Evolutionary conservation across 2,329 filamentous ascomycete species (phyloP), one percentile per base, ranked within the genome.

Genomic region (Hirsutella thompsonii): DNA sequence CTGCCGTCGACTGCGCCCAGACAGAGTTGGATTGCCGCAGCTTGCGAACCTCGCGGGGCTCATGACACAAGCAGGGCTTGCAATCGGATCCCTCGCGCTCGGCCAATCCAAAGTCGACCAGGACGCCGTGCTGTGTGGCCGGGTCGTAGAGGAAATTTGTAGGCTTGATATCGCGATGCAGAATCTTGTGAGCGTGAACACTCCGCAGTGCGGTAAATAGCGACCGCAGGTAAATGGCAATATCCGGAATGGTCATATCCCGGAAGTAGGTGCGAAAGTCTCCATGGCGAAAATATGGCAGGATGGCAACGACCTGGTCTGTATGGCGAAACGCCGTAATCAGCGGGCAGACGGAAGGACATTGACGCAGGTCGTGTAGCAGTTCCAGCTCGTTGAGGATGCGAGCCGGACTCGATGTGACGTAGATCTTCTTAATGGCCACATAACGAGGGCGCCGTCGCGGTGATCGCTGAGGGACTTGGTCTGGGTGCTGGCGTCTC

Each of bases 401-500:
- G 36, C 92, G 84, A 21, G 81, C 73, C 0, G 92, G 92, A 50
- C 88, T 95, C 47, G 89, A 95, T 1, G 93, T 98, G 48, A 96
- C 92, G 60, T 98, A 98, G 52, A 98, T 98, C 67, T 98, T 98
- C 67, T 98, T 98, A 62, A 98, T 85, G 18, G 93, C 92, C 46
- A 98, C 93, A 55, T 82, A 96, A 57, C 83, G 85, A 20, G 82
- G 49, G 40, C 50, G 57, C 34, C 55, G 52, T 37, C 55, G 56
- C 9, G 52, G 51, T 5, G 53, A 50, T 18, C 49, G 50, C 35
- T 55, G 53, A 26, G 58, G 32, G 18, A 47, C 44, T 11, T 42
- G 32, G 18, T 56, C 55, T 34, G 66, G 67, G 8, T 52, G 37
- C 53, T 61, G 52, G 59, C 69, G 37, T 32, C 29, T 55, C 55